A percentile compares a stretch with the other conserved stretches of the same genome.
Evolutionary conservation across 805 yeast genomes (phyloP).

Genomic region (Barnettozyma wickerhamii): DNA sequence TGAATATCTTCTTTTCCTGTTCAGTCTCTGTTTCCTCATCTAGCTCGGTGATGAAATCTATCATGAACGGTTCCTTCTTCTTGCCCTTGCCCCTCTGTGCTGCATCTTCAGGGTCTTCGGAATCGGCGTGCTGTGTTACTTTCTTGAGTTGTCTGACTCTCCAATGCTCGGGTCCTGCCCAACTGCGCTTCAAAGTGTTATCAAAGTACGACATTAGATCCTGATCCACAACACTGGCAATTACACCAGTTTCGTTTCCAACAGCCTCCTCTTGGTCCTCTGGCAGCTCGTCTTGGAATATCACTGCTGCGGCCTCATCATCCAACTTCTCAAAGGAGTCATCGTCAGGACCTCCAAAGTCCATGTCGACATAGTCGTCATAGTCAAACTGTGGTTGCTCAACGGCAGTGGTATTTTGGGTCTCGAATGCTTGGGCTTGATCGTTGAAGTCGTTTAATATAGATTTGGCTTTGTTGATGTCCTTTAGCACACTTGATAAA

Average conservation of each 20-base stretch:
- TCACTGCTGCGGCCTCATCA: conserved; percentile 21
- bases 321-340: conserved; percentile 23
- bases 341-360: conserved; percentile 23
- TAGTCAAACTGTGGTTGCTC: conserved; percentile 14
- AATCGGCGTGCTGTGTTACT: conserved; percentile 11
- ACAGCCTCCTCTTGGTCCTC: conserved; percentile 16
- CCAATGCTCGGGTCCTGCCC: conserved; percentile 97
- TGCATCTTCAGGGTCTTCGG: conserved; percentile 7
- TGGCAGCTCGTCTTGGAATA: conserved; percentile 18
- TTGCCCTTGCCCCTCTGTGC: conserved; percentile 27
- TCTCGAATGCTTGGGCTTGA: conserved; percentile 18
- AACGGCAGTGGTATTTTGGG: conserved; percentile 13
- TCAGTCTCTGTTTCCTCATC: conserved; percentile 35
- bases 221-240: conserved; percentile 41
- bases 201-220: conserved; percentile 82
- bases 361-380: conserved; percentile 17
- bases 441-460: conserved; percentile 37
- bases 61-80: conserved; percentile 32
- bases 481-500: conserved; percentile 53
- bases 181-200: conserved; percentile 57
- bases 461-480: conserved; percentile 47
- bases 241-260: conserved; percentile 20
- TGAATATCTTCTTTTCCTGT: conserved; percentile 37
- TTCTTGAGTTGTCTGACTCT: conserved; percentile 61
- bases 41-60: conserved; percentile 39